Conservation (phyloP, 179 eudicot species). For the Silene noctiflora region DNA sequence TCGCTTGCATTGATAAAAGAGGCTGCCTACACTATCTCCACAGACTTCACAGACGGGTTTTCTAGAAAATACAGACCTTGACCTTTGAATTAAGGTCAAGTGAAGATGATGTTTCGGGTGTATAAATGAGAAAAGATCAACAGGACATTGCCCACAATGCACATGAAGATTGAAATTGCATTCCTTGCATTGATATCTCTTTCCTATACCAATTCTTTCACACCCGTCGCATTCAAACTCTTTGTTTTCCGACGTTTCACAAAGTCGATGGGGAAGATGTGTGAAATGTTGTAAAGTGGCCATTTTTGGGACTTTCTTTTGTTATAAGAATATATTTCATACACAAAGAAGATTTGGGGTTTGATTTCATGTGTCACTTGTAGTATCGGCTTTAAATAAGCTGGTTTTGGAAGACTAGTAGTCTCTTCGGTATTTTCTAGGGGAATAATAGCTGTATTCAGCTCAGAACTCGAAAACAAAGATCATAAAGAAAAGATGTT, state of each 20-base stretch:
- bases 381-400: neutral
- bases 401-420: conserved; percentile 10
- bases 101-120: conserved; percentile 24
- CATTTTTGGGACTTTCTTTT: neutral
- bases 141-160: conserved; percentile 20
- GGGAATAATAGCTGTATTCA: conserved; percentile 8
- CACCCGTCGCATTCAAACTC: conserved; percentile 26
- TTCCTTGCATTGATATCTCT: conserved; percentile 25
- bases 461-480: neutral
- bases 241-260: conserved; percentile 17
- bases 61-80: conserved; percentile 1
- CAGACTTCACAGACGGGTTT: conserved; percentile 19
- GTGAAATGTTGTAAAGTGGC: conserved; percentile 26
- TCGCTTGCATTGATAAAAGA: conserved; percentile 21
- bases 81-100: conserved; percentile 10
- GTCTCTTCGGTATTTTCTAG: neutral
- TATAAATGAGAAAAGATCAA: conserved; percentile 6
- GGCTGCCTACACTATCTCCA: conserved; percentile 7
- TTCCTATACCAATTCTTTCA: conserved; percentile 21
- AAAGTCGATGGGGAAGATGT: conserved; percentile 14
- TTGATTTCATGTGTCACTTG: neutral
- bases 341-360: neutral
- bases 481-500: neutral
- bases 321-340: neutral
- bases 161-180: conserved; percentile 25